phyloP scores from a whole-genome alignment of 768 basidiomycete genomes.

The Clavaria fumosa region DNA sequence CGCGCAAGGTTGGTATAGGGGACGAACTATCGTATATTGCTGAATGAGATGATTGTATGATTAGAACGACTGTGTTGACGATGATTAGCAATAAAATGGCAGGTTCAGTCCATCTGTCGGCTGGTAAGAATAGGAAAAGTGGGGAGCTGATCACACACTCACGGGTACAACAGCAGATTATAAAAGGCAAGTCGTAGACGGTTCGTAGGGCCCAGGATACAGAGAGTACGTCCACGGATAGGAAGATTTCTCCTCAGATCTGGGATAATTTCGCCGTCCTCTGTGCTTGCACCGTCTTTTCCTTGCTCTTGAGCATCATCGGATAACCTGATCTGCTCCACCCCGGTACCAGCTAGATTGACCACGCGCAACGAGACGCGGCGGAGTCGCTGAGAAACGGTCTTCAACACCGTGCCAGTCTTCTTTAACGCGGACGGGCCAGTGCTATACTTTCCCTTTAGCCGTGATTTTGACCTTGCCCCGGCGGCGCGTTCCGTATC shows the following conservation, averaged over 20 bases:
- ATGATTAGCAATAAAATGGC: conserved; percentile 72
- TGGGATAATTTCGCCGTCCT: conserved; percentile 23
- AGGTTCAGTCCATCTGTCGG: conserved; percentile 87
- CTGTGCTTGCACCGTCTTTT: conserved; percentile 1
- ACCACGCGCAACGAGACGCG: conserved; percentile 70
- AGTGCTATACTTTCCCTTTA: conserved; percentile 36
- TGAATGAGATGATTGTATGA: conserved; percentile 59
- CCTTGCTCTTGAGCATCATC: conserved; percentile 27
- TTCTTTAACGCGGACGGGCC: conserved; percentile 45
- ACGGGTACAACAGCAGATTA: conserved; percentile 58
- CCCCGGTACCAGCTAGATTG: conserved; percentile 46
- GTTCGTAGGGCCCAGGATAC: conserved; percentile 58
- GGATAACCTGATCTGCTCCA: conserved; percentile 42
- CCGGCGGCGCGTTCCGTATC: conserved; percentile 39
- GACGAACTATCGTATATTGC: conserved; percentile 35
- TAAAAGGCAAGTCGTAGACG: conserved; percentile 47
- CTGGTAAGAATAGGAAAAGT: conserved; percentile 3
- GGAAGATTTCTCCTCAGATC: conserved; percentile 32
- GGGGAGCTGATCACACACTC: conserved; percentile 19
- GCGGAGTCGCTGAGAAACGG: conserved; percentile 39
- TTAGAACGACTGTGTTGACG: conserved; percentile 65
- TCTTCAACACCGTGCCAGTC: conserved; percentile 42
- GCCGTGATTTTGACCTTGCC: conserved; percentile 23
- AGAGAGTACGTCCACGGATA: conserved; percentile 66
- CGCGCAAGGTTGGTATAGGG: conserved; percentile 30